phyloP scores from a whole-genome alignment of 805 yeast species.

The Kodamaea sagamina region DNA sequence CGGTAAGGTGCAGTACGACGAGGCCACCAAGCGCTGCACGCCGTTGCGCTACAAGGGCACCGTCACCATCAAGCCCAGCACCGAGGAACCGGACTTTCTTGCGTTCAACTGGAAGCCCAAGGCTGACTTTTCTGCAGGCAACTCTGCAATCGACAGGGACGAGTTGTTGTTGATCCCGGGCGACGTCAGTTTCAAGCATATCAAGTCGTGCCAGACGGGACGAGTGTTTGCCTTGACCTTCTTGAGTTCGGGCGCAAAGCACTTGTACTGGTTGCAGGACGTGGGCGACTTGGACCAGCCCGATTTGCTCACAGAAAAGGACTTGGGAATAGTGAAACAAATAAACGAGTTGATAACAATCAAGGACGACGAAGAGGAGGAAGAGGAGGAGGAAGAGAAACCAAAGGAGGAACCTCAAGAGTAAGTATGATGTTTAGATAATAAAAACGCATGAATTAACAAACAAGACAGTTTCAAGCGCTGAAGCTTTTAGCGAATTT shows the following conservation, averaged over 20 bases:
- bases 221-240: conserved; percentile 72
- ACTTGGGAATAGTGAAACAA: conserved; percentile 48
- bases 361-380: conserved; percentile 40
- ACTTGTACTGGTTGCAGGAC: conserved; percentile 77
- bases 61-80: conserved; percentile 58
- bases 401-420: conserved; percentile 22
- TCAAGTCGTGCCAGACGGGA: conserved; percentile 71
- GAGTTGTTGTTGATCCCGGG: conserved; percentile 80
- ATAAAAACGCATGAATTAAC: background rate
- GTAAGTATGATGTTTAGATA: conserved; percentile 16
- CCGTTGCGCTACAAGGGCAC: conserved; percentile 73
- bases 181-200: conserved; percentile 76
- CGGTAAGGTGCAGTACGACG: conserved; percentile 70
- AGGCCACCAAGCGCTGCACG: conserved; percentile 59
- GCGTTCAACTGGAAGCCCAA: conserved; percentile 76
- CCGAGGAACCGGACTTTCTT: conserved; percentile 71
- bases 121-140: conserved; percentile 42
- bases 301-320: conserved; percentile 58
- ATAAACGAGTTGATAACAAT: conserved; percentile 50
- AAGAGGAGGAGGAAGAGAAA: conserved; percentile 18
- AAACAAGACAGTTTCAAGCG: background rate
- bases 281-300: conserved; percentile 63
- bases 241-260: conserved; percentile 60
- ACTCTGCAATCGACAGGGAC: conserved; percentile 48
- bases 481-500: conserved; percentile 11